Base-by-base conservation (phyloP, 495 filamentous ascomycete species). In the Aspergillus sclerotioniger region DNA sequence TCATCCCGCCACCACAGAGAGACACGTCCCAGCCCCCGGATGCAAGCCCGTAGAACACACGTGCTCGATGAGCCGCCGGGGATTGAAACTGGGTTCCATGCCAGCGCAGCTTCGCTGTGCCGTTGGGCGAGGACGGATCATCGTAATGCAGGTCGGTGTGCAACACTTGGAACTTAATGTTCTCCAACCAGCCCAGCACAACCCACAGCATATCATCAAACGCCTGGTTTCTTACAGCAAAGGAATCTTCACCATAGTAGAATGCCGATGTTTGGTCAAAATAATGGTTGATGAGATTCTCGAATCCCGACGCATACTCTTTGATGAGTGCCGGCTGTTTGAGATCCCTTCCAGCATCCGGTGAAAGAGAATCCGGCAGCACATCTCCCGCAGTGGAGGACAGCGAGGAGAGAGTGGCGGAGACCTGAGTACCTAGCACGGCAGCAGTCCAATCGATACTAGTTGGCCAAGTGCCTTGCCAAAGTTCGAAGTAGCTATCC, bases 131-230 rank as follows among this genome's bases (percentile, higher is more conserved):
- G n/a, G 41, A 48, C 6, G 46, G 35, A 47, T 52, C n/a, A 44
- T 59, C 53, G 54, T 74, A 77, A 51, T 84, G 77, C 28, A 93
- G 72, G 41, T 82, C 71, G 51, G 92, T 92, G 63, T 91, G 87
- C 35, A 80, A 62, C 33, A 86, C 69, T 46, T 92, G 82, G 66
- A 94, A 90, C 62, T 90, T 85, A 63, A 90, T 84, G 48, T 81
- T 82, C 67, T 95, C 90, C 57, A 97, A 79, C 93, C 93, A 98
- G 53, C 87, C 89, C 45, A 98, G 77, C 1, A 96, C 93, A 10
- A 98, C 91, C 94, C 94, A 98, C 19, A 96, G 82, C 80, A 97
- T 97, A 68, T 98, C 94, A 69, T 98, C 94, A 67, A 87, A 96
- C 1, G 93, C 94, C 66, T 98, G 83, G 35, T 81, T 83, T 17